A percentile compares a stretch with the other conserved stretches of the same genome.
Conservation (phyloP, 768 basidiomycete genomes). For the Lactifluus subvellereus region DNA sequence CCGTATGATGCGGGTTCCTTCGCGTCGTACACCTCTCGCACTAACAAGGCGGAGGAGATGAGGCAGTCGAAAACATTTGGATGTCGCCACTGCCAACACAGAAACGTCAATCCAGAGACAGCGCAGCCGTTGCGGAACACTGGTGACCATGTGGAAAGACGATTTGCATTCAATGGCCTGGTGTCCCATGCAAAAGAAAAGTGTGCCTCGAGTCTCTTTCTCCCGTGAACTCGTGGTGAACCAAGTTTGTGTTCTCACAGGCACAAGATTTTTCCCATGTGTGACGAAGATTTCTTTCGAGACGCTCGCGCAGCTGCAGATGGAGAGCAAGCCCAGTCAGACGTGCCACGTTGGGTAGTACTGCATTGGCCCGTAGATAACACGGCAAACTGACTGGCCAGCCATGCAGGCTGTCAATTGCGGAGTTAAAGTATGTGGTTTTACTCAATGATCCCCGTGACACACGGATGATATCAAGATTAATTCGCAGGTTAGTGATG, state of each 20-base stretch:
- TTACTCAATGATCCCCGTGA: not conserved
- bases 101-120: not conserved
- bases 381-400: not conserved
- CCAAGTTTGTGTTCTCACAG: constrained; percentile 30
- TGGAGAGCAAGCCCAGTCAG: not conserved
- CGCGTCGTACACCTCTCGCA: not conserved
- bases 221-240: not conserved
- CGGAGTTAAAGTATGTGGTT: not conserved
- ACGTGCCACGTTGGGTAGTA: not conserved
- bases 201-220: constrained; percentile 34
- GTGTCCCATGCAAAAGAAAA: constrained; percentile 58
- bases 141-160: constrained; percentile 18
- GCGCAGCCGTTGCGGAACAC: not conserved
- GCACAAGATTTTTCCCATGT: constrained; percentile 33
- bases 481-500: too few species aligned
- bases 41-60: constrained; percentile 2
- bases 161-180: constrained; percentile 50
- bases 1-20: constrained; percentile 8
- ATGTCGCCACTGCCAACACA: constrained; percentile 21
- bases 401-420: not conserved
- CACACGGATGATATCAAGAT: not conserved
- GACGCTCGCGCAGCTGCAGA: not conserved
- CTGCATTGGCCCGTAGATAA: not conserved
- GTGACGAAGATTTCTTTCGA: constrained; percentile 23
- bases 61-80: constrained; percentile 18